Base-by-base conservation (phyloP, 2,329 filamentous ascomycete species). In the Cercospora sojina region DNA sequence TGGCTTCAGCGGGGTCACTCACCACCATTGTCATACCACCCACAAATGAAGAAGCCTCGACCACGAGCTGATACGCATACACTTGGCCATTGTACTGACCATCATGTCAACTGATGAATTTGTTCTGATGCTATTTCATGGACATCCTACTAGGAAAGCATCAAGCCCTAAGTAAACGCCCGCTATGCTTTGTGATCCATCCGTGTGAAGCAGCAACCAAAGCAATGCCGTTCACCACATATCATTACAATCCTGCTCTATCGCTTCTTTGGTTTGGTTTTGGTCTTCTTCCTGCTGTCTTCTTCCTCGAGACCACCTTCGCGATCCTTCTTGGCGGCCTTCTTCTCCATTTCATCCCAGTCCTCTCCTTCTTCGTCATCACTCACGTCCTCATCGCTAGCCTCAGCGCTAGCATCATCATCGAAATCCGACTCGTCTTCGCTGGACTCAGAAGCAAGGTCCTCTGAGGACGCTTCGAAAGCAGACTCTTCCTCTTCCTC, bases 371-470 rank as follows among this genome's bases (percentile, higher is more conserved):
- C 90, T 6, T 93, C 91, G 32, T 83, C 81, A 1, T 77, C 79
- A 27, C 76, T 79, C 62, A 79, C 86, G 6, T 80, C 80, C 43
- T 92, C 91, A 12, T 94, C 93, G 69, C 88, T 90, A 31, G 92
- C 94, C 69, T 94, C 91, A 2, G 90, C 91, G 23, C 87, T 91
- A 1, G 90, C 91, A 74, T 97, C 93, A 75, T 94, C 94, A 74
- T 96, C 93, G 76, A 95, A 98, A 69, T 98, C 93, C 20, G 91
- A 95, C 66, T 92, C 95, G 49, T 96, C 93, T 72, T 97, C 94
- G 9, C 89, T 92, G 13, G 85, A 91, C 76, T 92, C 92, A 1
- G 83, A 85, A 13, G 84, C 88, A 41, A 97, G 81, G 70, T 98
- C 95, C 3, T 88, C 90, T 67, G 96, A 94, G 23, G 87, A 89